Conservation (phyloP, 1,284 basidiomycete species). For the Apiotrichum brassicae region DNA sequence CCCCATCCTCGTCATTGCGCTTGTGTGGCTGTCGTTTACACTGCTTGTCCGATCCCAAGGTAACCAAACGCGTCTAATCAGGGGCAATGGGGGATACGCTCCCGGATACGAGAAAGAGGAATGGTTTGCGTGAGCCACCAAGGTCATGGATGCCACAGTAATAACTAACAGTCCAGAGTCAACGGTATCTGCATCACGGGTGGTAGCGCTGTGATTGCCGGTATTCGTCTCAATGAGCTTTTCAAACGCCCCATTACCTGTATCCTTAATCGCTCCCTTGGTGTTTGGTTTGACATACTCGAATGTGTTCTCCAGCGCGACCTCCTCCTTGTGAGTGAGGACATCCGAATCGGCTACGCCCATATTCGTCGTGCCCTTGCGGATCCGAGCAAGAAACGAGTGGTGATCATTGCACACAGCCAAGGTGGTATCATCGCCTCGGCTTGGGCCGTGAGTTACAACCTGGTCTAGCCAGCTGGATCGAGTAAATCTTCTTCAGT, state of each 20-base stretch:
- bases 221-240: constrained; percentile 19
- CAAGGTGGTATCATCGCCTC: constrained; percentile 38
- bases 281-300: constrained; percentile 32
- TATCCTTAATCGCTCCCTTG: constrained; percentile 31
- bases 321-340: constrained; percentile 22
- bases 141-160: neutral
- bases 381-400: constrained; percentile 17
- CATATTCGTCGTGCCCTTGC: constrained; percentile 10
- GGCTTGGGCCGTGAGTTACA: constrained; percentile 20
- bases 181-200: constrained; percentile 31
- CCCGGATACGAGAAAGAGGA: constrained; percentile 13
- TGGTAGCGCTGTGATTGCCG: constrained; percentile 21
- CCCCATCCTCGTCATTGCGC: constrained; percentile 5
- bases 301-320: constrained; percentile 37
- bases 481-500: neutral
- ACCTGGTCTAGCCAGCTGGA: neutral
- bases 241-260: constrained; percentile 29
- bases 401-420: constrained; percentile 35
- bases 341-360: constrained; percentile 25
- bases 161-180: constrained; percentile 15
- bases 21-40: constrained; percentile 9
- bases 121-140: constrained; percentile 31
- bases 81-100: neutral
- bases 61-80: neutral
- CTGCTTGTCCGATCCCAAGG: constrained; percentile 1